These are phyloP conservation scores for Dactylellina leptospora DNA, from an alignment of 2,329 filamentous ascomycete genomes.

Conservation along the genomic window DNA sequence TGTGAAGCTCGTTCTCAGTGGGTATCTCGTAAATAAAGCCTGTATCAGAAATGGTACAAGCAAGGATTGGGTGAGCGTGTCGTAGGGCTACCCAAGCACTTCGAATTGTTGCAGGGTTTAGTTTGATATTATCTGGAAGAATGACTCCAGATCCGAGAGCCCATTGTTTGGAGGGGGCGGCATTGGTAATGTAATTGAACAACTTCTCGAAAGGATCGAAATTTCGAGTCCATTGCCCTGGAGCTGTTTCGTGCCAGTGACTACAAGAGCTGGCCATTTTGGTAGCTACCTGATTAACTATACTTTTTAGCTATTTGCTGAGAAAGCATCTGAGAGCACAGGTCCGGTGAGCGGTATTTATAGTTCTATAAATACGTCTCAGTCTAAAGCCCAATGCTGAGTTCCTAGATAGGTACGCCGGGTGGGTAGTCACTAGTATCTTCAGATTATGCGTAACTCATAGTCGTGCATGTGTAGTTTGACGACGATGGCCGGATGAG, in stretches of 20 bases:
- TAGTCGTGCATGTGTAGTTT: too few species aligned
- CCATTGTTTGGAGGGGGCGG: slow-evolving; percentile 11
- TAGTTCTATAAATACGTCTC: too few species aligned
- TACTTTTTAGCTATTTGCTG: too few species aligned
- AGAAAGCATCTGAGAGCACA: too few species aligned
- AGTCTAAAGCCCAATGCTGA: too few species aligned
- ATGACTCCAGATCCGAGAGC: background rate
- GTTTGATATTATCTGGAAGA: background rate
- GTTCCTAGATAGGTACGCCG: too few species aligned
- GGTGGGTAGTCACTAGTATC: too few species aligned
- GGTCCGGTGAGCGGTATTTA: too few species aligned
- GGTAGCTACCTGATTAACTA: too few species aligned
- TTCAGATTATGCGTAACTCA: too few species aligned
- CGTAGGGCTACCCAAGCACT: slow-evolving; percentile 7
- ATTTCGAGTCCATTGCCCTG: slow-evolving; percentile 1
- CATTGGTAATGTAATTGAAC: background rate
- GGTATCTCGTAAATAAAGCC: slow-evolving; percentile 6
- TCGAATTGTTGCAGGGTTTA: slow-evolving; percentile 5
- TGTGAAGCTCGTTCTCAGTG: background rate
- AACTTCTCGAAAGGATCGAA: slow-evolving; percentile 3
- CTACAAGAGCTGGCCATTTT: too few species aligned
- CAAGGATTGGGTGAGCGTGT: slow-evolving; percentile 3
- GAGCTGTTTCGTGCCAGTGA: slow-evolving; percentile 4
- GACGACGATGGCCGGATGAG: too few species aligned
- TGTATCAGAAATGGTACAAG: slow-evolving; percentile 9